Evolutionary conservation across 306 rosid genomes (phyloP).

Genomic region (Geum urbanum): DNA sequence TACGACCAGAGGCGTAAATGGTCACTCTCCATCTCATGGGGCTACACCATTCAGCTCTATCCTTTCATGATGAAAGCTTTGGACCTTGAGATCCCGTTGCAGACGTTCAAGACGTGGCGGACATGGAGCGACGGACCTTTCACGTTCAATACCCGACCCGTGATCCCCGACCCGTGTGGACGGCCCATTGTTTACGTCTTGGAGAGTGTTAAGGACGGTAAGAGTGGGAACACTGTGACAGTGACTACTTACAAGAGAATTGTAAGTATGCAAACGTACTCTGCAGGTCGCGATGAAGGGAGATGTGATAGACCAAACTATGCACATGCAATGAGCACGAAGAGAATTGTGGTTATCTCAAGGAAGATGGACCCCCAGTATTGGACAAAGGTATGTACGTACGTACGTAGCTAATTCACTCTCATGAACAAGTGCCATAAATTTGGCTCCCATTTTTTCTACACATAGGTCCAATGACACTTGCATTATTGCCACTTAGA

Average conservation of each 20-base stretch:
- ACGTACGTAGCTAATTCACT: slow-evolving; percentile 12
- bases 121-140: slow-evolving; percentile 69
- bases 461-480: neutral
- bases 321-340: slow-evolving; percentile 25
- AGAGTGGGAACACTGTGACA: slow-evolving; percentile 43
- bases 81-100: slow-evolving; percentile 59
- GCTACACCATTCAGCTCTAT: slow-evolving; percentile 74
- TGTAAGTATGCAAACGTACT: neutral
- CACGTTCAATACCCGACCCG: slow-evolving; percentile 71
- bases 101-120: slow-evolving; percentile 83
- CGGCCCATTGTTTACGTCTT: slow-evolving; percentile 51
- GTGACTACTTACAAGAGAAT: slow-evolving; percentile 46
- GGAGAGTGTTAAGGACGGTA: slow-evolving; percentile 38
- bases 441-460: neutral
- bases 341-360: slow-evolving; percentile 52
- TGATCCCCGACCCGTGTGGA: slow-evolving; percentile 62
- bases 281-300: slow-evolving; percentile 9
- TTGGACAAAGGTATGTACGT: slow-evolving; percentile 73
- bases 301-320: slow-evolving; percentile 35
- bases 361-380: slow-evolving; percentile 54
- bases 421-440: neutral
- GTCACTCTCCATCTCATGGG: slow-evolving; percentile 89
- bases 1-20: slow-evolving; percentile 50
- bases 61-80: slow-evolving; percentile 43
- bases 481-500: neutral